Evolutionary conservation across 2,329 filamentous ascomycete genomes (phyloP).

Genomic region (Aureobasidium sp.): DNA sequence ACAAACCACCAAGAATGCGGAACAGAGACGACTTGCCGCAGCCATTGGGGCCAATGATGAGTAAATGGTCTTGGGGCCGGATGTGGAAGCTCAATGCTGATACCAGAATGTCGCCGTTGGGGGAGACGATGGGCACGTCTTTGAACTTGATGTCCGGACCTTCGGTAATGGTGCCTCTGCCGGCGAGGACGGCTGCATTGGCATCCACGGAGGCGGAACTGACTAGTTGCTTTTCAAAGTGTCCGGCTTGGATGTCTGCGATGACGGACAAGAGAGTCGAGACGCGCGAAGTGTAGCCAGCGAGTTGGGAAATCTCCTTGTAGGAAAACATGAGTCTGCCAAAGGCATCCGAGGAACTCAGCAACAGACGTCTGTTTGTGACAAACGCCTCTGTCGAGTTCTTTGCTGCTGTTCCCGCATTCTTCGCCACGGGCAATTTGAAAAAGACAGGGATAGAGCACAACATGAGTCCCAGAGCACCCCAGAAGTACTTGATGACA

Average conservation of each 20-base stretch:
- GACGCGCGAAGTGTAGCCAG: slow-evolving; percentile 90
- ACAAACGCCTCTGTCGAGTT: slow-evolving; percentile 59
- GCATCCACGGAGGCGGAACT: slow-evolving; percentile 76
- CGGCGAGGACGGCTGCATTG: slow-evolving; percentile 74
- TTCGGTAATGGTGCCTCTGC: slow-evolving; percentile 74
- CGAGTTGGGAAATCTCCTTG: slow-evolving; percentile 92
- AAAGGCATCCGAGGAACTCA: slow-evolving; percentile 92
- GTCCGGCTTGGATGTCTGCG: slow-evolving; percentile 81
- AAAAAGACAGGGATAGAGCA: slow-evolving; percentile 96
- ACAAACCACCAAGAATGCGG: slow-evolving; percentile 89
- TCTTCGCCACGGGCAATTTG: slow-evolving; percentile 70
- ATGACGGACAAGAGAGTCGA: slow-evolving; percentile 87
- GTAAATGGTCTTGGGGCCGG: slow-evolving; percentile 76
- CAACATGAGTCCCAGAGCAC: slow-evolving; percentile 79
- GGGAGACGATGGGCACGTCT: slow-evolving; percentile 90
- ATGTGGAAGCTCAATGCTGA: slow-evolving; percentile 81
- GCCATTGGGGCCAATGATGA: slow-evolving; percentile 93
- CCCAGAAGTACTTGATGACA: slow-evolving; percentile 99
- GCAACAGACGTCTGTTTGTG: slow-evolving; percentile 83
- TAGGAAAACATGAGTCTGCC: slow-evolving; percentile 97
- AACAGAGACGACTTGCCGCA: slow-evolving; percentile 96
- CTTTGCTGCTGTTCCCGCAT: slow-evolving; percentile 31
- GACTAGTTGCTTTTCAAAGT: slow-evolving; percentile 94
- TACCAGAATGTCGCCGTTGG: slow-evolving; percentile 89
- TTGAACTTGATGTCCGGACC: slow-evolving; percentile 78